Base-by-base conservation (phyloP, 305 asterid genomes). In the Fraxinus latifolia region DNA sequence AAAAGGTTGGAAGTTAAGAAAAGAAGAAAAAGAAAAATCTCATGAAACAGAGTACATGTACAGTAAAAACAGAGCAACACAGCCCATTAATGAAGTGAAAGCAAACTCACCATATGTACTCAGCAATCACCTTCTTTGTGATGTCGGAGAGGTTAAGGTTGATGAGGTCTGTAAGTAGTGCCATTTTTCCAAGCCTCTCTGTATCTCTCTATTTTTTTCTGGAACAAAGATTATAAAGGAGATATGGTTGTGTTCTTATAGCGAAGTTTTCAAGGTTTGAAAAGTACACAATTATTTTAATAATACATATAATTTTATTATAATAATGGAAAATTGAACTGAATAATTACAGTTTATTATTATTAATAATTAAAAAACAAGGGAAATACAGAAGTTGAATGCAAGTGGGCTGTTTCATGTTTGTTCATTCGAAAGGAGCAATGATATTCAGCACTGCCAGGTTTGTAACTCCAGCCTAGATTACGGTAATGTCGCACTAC, bases 21-120 rank as follows among this genome's bases (percentile, higher is more conserved):
- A 6, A 19, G 27, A 19, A 7, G 29, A 58, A 6, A 3, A 58
- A 58, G 7, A 5, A 55, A 17, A n/a, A 7, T 55, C 23, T 55
- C 0, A 17, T 55, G 58, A 75, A 67, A 37, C 76, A 67, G 53
- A 11, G 78, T 42, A 42, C 27, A 50, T 9, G 39, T n/a, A 19
- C 7, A 39, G 36, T 0, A 72, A 14, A 70, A 83, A 78, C 55
- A 77, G 53, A 15, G 78, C 79, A 77, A 29, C 11, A 7, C 14
- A 14, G 3, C 5, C n/a, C n/a, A 42, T 71, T 36, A 77, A 36
- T 7, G 32, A 11, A 80, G 36, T 25, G 9, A 31, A 83, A 3
- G 39, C 12, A 39, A 72, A 82, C 87, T 88, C 81, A 87, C 95
- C 95, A 92, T 84, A 90, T 87, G 85, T 85, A 87, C 77, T 89